Conservation (phyloP, 2,329 filamentous ascomycete genomes). For the Neonectria coccinea region DNA sequence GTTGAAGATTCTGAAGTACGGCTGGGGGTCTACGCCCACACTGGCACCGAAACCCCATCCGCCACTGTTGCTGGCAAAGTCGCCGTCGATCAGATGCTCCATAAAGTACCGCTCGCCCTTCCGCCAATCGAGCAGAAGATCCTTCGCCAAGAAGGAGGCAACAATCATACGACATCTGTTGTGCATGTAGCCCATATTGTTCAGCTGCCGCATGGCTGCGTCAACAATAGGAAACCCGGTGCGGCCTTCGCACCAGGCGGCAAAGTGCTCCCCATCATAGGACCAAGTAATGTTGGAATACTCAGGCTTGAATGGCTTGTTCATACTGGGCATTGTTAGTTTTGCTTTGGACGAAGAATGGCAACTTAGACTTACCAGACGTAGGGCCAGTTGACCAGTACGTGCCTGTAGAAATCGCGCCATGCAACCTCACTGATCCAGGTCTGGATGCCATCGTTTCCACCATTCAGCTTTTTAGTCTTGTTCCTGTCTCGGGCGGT, state of each 20-base stretch:
- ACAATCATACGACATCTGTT: constrained; percentile 88
- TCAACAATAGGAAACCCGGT: constrained; percentile 89
- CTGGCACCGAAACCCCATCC: constrained; percentile 70
- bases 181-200: constrained; percentile 79
- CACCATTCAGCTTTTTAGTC: constrained; percentile 73
- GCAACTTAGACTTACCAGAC: constrained; percentile 68
- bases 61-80: constrained; percentile 82
- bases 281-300: constrained; percentile 88
- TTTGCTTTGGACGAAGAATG: not conserved
- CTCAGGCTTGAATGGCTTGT: constrained; percentile 79
- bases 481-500: constrained; percentile 72
- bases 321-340: constrained; percentile 56
- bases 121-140: constrained; percentile 85
- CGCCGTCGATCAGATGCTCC: constrained; percentile 82
- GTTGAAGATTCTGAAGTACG: constrained; percentile 93
- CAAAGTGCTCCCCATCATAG: constrained; percentile 75
- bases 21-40: constrained; percentile 85
- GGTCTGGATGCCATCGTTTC: constrained; percentile 71
- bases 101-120: constrained; percentile 86
- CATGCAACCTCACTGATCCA: constrained; percentile 90
- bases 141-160: constrained; percentile 83
- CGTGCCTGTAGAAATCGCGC: constrained; percentile 90
- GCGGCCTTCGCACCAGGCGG: constrained; percentile 77
- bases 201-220: constrained; percentile 85
- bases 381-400: constrained; percentile 87